Conservation (phyloP, 169 alveolate species). For the Plasmodium gonderi region DNA sequence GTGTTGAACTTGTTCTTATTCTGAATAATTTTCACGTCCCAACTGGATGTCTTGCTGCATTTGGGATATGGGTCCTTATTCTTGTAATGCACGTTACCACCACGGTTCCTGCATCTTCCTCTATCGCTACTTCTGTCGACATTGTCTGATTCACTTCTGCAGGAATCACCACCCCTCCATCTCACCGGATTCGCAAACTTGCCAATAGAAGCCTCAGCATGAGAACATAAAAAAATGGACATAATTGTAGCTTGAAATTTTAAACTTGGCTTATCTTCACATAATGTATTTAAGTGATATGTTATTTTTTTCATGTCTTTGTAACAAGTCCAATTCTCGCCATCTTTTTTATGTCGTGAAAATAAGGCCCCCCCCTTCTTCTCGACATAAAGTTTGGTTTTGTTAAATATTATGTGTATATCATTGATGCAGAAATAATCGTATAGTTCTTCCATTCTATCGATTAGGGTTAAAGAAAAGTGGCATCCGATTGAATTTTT, state of each 20-base stretch:
- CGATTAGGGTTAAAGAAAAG: slow-evolving; percentile 29
- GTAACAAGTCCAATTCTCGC: slow-evolving; percentile 15
- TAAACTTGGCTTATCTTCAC: neutral
- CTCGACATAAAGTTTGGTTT: slow-evolving; percentile 1
- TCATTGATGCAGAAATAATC: slow-evolving; percentile 56
- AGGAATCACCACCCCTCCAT: neutral
- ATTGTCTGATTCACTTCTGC: neutral
- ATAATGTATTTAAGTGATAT: neutral
- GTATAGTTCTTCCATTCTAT: slow-evolving; percentile 15
- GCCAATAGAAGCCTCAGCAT: neutral
- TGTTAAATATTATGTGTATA: slow-evolving; percentile 12
- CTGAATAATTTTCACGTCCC: neutral
- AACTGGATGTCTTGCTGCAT: neutral
- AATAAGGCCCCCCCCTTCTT: slow-evolving; percentile 5
- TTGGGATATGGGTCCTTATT: neutral
- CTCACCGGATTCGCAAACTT: neutral
- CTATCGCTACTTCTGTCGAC: no score
- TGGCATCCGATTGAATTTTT: slow-evolving; percentile 19
- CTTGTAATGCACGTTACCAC: neutral
- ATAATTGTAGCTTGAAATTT: slow-evolving; percentile 29
- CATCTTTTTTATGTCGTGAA: neutral
- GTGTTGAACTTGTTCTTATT: neutral
- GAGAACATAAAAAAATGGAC: slow-evolving; percentile 2
- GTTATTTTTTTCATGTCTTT: slow-evolving; percentile 8
- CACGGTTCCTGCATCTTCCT: neutral